A percentile compares a stretch with the other conserved stretches of the same genome.
These are phyloP conservation scores for Gossypium aridum DNA, from an alignment of 441 rosid genomes.

Conservation along the genomic window DNA sequence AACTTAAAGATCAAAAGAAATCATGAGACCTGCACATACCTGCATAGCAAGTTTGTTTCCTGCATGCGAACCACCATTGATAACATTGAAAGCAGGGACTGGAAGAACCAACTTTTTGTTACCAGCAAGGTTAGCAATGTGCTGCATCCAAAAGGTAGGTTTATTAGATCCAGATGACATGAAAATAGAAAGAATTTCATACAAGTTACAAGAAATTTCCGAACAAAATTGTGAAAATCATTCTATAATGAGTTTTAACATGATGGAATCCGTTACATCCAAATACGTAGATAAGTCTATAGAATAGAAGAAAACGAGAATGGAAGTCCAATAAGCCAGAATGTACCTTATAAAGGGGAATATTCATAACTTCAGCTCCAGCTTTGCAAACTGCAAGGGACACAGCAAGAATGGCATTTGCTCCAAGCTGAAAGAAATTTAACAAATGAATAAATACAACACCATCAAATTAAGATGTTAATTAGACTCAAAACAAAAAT, in stretches of 20 bases:
- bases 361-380: background rate
- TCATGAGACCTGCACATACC: background rate
- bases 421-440: background rate
- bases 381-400: background rate
- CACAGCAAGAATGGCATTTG: background rate
- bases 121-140: background rate
- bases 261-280: background rate
- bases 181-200: background rate
- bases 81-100: background rate
- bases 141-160: background rate
- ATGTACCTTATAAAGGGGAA: background rate
- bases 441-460: background rate
- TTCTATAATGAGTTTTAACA: too few species aligned
- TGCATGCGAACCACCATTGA: background rate
- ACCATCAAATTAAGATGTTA: background rate
- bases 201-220: too few species aligned
- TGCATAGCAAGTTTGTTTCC: background rate
- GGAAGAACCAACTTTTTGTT: background rate
- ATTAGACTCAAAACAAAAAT: background rate
- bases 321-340: background rate
- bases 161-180: background rate
- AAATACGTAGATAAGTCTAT: background rate
- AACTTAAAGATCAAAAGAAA: background rate
- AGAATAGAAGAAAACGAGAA: background rate
- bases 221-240: too few species aligned